A percentile compares a stretch with the other conserved stretches of the same genome.
Conservation (phyloP, 2,329 filamentous ascomycete species). For the Aspergillus fructus region DNA sequence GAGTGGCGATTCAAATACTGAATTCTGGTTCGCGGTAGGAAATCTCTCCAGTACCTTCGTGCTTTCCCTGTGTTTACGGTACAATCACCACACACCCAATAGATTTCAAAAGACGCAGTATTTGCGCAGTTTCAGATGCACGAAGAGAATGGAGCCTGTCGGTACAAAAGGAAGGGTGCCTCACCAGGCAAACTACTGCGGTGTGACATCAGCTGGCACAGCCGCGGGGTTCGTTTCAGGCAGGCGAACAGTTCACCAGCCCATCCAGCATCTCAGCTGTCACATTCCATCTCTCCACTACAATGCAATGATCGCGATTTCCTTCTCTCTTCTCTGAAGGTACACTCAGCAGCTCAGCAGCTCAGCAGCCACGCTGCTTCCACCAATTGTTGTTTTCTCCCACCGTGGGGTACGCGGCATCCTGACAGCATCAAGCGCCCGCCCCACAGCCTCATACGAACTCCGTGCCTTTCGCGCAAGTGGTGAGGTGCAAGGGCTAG, state of each 20-base stretch:
- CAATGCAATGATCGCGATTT: not conserved
- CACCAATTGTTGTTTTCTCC: not conserved
- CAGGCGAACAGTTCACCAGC: constrained; percentile 4
- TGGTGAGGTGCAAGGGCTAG: not conserved
- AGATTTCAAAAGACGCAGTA: not conserved
- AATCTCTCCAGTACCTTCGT: not conserved
- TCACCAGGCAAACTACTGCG: constrained; percentile 35
- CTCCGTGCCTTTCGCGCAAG: not conserved
- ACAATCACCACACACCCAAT: not conserved
- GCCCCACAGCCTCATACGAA: constrained; percentile 4
- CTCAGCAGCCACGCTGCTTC: not conserved
- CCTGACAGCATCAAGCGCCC: not conserved
- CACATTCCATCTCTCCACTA: not conserved
- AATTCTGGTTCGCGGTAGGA: not conserved
- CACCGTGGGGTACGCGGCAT: not conserved
- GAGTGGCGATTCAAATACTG: not conserved
- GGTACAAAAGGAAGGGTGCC: not conserved
- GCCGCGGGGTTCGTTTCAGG: constrained; percentile 24
- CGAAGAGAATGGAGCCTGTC: not conserved
- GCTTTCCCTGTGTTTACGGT: too few species aligned
- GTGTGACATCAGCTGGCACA: constrained; percentile 32
- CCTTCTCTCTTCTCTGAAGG: not conserved
- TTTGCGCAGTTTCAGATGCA: not conserved
- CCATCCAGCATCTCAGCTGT: not conserved
- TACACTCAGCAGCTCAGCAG: not conserved